A percentile compares a stretch with the other conserved stretches of the same genome.
Evolutionary conservation across 2,329 filamentous ascomycete genomes (phyloP).

Genomic region (Fusarium solani-melongenae): DNA sequence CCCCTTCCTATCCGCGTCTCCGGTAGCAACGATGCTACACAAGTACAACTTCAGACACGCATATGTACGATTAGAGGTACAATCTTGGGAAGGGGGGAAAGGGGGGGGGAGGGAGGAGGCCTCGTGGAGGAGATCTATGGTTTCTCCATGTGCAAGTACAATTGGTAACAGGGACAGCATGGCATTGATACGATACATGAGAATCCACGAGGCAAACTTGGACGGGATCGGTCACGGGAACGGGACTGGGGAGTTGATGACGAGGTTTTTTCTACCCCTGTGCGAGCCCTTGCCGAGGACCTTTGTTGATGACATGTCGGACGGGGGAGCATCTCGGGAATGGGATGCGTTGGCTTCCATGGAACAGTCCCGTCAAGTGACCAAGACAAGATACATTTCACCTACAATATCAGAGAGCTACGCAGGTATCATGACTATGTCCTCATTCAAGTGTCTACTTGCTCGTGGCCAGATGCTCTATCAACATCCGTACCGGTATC

Average conservation of each 20-base stretch:
- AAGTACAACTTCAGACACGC: constrained; percentile 6
- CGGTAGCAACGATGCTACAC: constrained; percentile 28
- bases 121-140: not conserved
- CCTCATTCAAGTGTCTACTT: constrained; percentile 24
- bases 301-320: not conserved
- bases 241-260: not conserved
- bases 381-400: not conserved
- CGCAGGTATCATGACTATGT: constrained; percentile 10
- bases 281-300: not conserved
- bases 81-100: not conserved
- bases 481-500: constrained; percentile 35
- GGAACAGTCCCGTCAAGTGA: not conserved
- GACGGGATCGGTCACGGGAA: constrained; percentile 3
- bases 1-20: constrained; percentile 6
- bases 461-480: constrained; percentile 32
- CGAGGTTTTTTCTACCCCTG: not conserved
- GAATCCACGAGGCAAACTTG: not conserved
- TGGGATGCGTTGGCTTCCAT: not conserved
- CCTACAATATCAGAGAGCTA: not conserved
- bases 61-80: not conserved
- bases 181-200: not conserved
- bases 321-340: not conserved
- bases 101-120: not conserved
- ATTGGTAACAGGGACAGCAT: not conserved
- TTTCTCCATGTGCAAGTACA: not conserved